Base-by-base conservation (phyloP, 176 grass and related monocot genomes). In the Eleusine indica region DNA sequence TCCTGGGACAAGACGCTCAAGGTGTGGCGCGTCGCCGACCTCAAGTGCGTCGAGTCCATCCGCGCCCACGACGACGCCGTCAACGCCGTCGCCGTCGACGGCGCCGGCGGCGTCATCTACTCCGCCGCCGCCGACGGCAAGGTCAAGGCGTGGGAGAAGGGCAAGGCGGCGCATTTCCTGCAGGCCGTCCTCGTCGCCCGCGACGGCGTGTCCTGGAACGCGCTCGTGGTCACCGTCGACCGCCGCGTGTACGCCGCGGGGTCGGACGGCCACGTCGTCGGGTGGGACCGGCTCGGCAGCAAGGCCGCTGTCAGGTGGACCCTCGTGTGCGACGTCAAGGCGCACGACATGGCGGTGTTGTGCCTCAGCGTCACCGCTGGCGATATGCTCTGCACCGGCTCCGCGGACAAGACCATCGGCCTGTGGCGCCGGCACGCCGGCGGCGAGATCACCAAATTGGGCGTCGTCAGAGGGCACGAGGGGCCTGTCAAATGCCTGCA, bases 1-100 rank as follows among this genome's bases (percentile, higher is more conserved):
- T 98, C 96, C 0, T 98, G 96, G 96, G 96, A 98, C 80, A 88
- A 78, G 86, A 98, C 93, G 30, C 87, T 98, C 38, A 98, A 95
- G 89, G 96, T 92, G 9, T 95, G 96, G 93, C 88, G 93, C 42
- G 74, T 88, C 73, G 84, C 96, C 5, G 91, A 98, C 83, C 87
- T 95, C 41, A 91, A 42, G 76, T 98, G 96, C 86, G 60, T 98
- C 73, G 96, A 98, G 82, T 98, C 96, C 38, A 88, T 98, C 16
- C 83, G 83, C 29, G 96, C 96, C n/a, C 96, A 98, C 78, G 93
- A 98, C 49, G 96, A 98, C 82, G 93, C 93, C 29, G 87, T 98
- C 87, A 98, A 96, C 54, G 76, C 84, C 54, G 74, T 98, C 15
- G 85, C 71, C 16, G 87, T 83, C 15, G 85, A 72, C 7, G 25